Evolutionary conservation across 2,329 filamentous ascomycete genomes (phyloP), one percentile per base, ranked within the genome.

Genomic region (Cladosporium austrohemisphaericum): DNA sequence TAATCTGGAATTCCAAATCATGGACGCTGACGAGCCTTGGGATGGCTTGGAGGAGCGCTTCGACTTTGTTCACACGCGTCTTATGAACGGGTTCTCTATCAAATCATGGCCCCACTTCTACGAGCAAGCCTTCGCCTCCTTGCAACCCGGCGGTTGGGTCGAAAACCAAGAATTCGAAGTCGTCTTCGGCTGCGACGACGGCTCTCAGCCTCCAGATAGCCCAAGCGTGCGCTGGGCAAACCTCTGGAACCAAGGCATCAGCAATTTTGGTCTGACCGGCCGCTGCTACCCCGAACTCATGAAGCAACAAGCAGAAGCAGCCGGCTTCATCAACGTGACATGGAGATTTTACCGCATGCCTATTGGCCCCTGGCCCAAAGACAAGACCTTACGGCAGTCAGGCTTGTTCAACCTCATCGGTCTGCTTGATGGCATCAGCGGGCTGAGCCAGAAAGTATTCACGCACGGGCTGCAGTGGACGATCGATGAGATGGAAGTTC

Each of bases 131-230:
- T 63, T 53, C 49, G 53, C 52, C 5, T 38, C 52, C 33, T 45
- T 65, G 33, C 52, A 60, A 36, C 64, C 64, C 3, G 62, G 68
- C 13, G 68, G 67, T 22, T 70, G 66, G 57, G 61, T 71, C 6
- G 69, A 72, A 55, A 59, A 67, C n/a, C 66, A 67, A 32, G 69
- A 71, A 43, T 64, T 68, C 26, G 58, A 60, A 29, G 51, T 58
- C 14, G 51, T 52, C 25, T 53, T 59, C 43, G 36, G 28, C 26
- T 58, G 61, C 8, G 56, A 61, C 25, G 65, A 68, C 50, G 53
- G 60, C 9, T 69, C 61, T n/a, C 58, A 71, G 55, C 58, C 54
- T 2, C n/a, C 48, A 5, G 56, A 60, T 31, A 55, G 52, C 6
- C 50, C 58, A 2, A 48, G 53, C 19, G 49, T 54, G 10, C 53